Base-by-base conservation (phyloP, 108 stramenopile species). In the Nitzschia sp. region DNA sequence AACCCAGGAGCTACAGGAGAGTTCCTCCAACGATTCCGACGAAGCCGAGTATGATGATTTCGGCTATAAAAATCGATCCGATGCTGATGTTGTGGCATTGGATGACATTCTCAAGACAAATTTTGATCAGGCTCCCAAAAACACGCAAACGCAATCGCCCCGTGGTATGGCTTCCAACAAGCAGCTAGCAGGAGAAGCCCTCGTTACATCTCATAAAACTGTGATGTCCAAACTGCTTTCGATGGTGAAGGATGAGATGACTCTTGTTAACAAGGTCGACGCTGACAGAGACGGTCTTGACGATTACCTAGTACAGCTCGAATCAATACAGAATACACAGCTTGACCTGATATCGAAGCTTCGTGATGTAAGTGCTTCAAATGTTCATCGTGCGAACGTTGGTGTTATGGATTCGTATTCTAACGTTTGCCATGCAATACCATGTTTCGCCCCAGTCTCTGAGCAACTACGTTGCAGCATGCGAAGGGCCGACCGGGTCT, bases 221-320 rank as follows among this genome's bases (percentile, higher is more conserved):
- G 73, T 83, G 28, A 92, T 89, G 91, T 53, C 83, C 9, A 45
- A 36, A 22, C 72, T 86, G 84, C 76, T 89, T 17, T 35, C 58
- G 23, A 87, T 92, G 86, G 74, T 88, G 1, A 85, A 89, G 70
- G 71, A 81, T 57, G 91, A 92, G 52, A 89, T 89, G 88, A 69
- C 76, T 11, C 46, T 89, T 16, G 88, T 89, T 23, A 87, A 85
- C 53, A 53, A 70, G 29, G 72, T 79, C 9, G 86, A 86, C 58
- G 82, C 75, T 32, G 78, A 87, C 50, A 66, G 84, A 29, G 86
- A 87, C 29, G 78, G 76, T 35, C 67, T 89, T 45, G 85, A 92
- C 58, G 78, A 84, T 21, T 92, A 92, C 47, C 45, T 92, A 56
- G 53, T 73, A 17, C 64, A 88, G 52, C 83, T 92, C 16, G 79